Conservation (phyloP, 352 stramenopile genomes). For the Thraustochytrium sp. region DNA sequence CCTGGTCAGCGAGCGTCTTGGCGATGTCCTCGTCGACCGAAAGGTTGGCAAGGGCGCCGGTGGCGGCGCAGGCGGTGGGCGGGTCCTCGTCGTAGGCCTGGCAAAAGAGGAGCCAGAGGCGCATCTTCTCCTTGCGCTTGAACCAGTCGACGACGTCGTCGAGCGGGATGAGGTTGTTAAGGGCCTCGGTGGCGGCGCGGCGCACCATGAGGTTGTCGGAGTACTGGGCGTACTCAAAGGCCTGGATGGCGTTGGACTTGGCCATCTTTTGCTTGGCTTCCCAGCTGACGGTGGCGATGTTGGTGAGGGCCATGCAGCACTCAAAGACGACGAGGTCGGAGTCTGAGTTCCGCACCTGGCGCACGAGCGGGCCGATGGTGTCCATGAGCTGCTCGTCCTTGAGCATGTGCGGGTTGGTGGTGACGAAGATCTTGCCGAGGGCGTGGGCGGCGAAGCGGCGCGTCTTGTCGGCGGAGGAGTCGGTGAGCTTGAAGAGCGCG, state of each 20-base stretch:
- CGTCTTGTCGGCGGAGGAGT: constrained; percentile 69
- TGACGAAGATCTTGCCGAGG: constrained; percentile 91
- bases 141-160: constrained; percentile 82
- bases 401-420: constrained; percentile 86
- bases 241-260: constrained; percentile 55
- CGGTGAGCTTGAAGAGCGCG: constrained; percentile 54
- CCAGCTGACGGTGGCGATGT: constrained; percentile 85
- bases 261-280: constrained; percentile 85
- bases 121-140: constrained; percentile 51
- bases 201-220: constrained; percentile 93
- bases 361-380: constrained; percentile 58
- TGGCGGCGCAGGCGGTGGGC: constrained; percentile 66
- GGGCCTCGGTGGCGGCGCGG: constrained; percentile 86
- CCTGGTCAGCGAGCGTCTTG: constrained; percentile 32
- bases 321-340: constrained; percentile 75
- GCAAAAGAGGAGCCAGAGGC: constrained; percentile 52
- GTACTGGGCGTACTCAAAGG: constrained; percentile 81
- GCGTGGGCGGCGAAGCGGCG: constrained; percentile 77
- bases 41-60: constrained; percentile 87
- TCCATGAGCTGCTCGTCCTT: constrained; percentile 63
- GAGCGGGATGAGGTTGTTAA: constrained; percentile 92
- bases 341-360: constrained; percentile 75
- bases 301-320: constrained; percentile 93
- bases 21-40: constrained; percentile 56
- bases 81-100: constrained; percentile 48